Evolutionary conservation across 805 yeast genomes (phyloP).

Genomic region (Candida oleophila): DNA sequence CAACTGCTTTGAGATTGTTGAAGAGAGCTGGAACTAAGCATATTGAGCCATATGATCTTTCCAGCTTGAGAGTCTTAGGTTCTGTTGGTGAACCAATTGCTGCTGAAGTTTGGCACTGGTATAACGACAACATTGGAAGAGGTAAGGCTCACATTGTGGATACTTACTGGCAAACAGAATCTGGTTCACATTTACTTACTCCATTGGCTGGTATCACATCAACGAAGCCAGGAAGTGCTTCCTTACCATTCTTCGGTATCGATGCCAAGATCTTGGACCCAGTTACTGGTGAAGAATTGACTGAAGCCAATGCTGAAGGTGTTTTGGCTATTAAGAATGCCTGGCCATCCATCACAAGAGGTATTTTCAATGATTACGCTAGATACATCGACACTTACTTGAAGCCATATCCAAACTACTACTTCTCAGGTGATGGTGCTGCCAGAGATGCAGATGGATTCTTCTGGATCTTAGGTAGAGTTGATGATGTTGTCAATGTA

Average conservation of each 20-base stretch:
- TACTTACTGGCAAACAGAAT: constrained; percentile 99
- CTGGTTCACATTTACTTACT: constrained; percentile 92
- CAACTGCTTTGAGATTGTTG: constrained; percentile 93
- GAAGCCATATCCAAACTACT: constrained; percentile 88
- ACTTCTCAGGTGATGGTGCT: constrained; percentile 98
- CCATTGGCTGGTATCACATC: constrained; percentile 94
- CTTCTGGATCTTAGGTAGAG: constrained; percentile 98
- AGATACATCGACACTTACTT: constrained; percentile 90
- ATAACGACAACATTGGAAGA: constrained; percentile 87
- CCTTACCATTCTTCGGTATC: constrained; percentile 94
- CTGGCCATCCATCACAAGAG: constrained; percentile 99
- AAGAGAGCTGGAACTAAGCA: constrained; percentile 84
- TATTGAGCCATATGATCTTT: constrained; percentile 76
- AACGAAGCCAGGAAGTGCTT: constrained; percentile 96
- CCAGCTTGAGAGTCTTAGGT: constrained; percentile 88
- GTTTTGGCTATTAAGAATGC: constrained; percentile 85
- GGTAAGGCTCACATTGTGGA: constrained; percentile 87
- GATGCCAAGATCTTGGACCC: constrained; percentile 92
- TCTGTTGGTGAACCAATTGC: constrained; percentile 99
- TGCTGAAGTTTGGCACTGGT: constrained; percentile 99
- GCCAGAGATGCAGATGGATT: constrained; percentile 96
- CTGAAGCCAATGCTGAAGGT: constrained; percentile 92
- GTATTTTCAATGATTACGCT: constrained; percentile 85
- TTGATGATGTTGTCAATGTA: constrained; percentile 97
- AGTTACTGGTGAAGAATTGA: constrained; percentile 78